Conservation (phyloP, 495 filamentous ascomycete species). For the Penicillium canariense region DNA sequence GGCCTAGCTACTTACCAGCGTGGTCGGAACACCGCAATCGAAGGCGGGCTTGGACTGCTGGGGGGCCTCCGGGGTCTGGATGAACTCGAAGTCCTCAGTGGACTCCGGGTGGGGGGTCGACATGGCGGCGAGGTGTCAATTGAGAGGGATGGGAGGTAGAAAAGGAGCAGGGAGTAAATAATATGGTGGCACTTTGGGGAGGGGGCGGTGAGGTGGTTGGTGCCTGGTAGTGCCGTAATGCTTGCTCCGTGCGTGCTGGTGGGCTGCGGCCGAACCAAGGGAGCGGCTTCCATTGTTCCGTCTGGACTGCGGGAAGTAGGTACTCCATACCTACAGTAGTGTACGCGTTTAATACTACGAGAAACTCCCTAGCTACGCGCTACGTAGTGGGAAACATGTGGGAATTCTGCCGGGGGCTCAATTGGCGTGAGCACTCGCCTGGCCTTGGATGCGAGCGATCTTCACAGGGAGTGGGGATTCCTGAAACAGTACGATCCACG, state of each 20-base stretch:
- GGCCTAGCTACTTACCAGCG: constrained; percentile 21
- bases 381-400: neutral
- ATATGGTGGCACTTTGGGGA: constrained; percentile 28
- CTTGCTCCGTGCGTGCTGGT: constrained; percentile 8
- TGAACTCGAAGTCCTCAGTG: constrained; percentile 66
- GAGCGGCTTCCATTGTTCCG: neutral
- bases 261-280: neutral
- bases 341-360: too few species aligned
- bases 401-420: neutral
- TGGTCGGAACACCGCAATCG: constrained; percentile 30
- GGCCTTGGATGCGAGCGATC: constrained; percentile 19
- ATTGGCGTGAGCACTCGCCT: constrained; percentile 15
- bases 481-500: constrained; percentile 30
- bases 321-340: too few species aligned
- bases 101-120: constrained; percentile 49
- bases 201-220: constrained; percentile 25
- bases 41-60: constrained; percentile 37
- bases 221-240: constrained; percentile 8
- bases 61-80: constrained; percentile 59
- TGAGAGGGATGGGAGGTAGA: constrained; percentile 22
- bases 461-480: constrained; percentile 21
- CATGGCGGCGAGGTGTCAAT: constrained; percentile 37
- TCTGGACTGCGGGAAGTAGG: neutral
- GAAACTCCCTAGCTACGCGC: neutral
- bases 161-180: constrained; percentile 29